Percentiles rank a stretch among this genome's conserved stretches.
Conservation (phyloP, 1,284 basidiomycete species). For the Austroboletus novae-zelandiae region DNA sequence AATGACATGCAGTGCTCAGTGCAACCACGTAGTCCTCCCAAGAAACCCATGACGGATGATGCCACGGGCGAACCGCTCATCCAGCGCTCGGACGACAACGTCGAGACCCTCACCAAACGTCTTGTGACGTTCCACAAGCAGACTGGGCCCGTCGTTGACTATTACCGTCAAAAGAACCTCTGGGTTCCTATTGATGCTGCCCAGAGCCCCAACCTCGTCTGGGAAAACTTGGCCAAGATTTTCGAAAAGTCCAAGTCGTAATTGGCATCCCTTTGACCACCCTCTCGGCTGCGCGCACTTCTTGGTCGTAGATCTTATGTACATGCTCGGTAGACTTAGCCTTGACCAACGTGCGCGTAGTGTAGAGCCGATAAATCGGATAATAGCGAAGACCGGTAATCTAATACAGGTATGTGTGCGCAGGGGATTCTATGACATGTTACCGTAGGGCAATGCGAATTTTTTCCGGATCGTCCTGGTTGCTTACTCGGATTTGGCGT, state of each 20-base stretch:
- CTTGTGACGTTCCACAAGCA: slow-evolving; percentile 86
- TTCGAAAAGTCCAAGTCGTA: slow-evolving; percentile 39
- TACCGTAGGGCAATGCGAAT: slow-evolving; percentile 2
- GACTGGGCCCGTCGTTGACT: slow-evolving; percentile 95
- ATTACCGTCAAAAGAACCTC: slow-evolving; percentile 89
- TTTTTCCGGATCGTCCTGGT: slow-evolving; percentile 5
- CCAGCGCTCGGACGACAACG: slow-evolving; percentile 91
- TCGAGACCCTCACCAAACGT: slow-evolving; percentile 90
- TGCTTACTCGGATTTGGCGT: slow-evolving; percentile 50
- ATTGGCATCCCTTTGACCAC: background rate
- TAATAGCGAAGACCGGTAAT: slow-evolving; percentile 6
- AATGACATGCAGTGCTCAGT: slow-evolving; percentile 4
- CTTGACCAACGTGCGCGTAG: background rate
- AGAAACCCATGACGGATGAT: slow-evolving; percentile 93
- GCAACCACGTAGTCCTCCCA: slow-evolving; percentile 72
- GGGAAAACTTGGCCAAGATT: slow-evolving; percentile 75
- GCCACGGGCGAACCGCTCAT: slow-evolving; percentile 93
- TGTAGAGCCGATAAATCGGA: slow-evolving; percentile 3
- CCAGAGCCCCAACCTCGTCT: slow-evolving; percentile 88
- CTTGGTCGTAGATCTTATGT: slow-evolving; percentile 25
- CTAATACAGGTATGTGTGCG: slow-evolving; percentile 25
- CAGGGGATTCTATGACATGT: slow-evolving; percentile 7
- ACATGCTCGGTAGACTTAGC: slow-evolving; percentile 22
- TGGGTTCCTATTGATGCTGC: slow-evolving; percentile 93
- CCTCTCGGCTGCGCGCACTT: background rate